Evolutionary conservation across 1,139 yeast genomes (phyloP), one percentile per base, ranked within the genome.

Genomic region (Scheffersomyces parashehatae): DNA sequence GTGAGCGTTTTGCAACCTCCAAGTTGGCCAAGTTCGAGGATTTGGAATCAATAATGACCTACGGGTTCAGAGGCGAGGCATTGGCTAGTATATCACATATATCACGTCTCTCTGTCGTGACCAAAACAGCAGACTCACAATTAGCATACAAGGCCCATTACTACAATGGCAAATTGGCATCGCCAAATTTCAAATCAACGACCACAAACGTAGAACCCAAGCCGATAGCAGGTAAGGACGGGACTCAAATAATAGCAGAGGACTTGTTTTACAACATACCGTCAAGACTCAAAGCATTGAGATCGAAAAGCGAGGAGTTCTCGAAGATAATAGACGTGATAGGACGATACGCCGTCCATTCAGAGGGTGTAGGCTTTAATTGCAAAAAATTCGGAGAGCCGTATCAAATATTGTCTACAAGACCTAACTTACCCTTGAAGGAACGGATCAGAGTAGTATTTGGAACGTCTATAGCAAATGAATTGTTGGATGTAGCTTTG

Each of bases 211-310:
- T 59, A 7, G 80, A 75, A 0, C 88, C 95, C 0, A 78, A 78
- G 50, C 90, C 97, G 0, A 75, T 81, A 1, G 99, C 99, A 0
- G 98, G 98, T 0, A 84, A 80, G 48, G 77, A 75, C 37, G 99
- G 99, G 0, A 93, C 99, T 0, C 90, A 85, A 48, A 79, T 95
- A 34, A 66, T 78, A 0, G 96, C 90, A 5, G 97, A 90, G 59
- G 97, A 93, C 59, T 69, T 95, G 46, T 95, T 95, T 58, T 95
- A 85, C 65, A 95, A 93, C 58, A 80, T 86, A 26, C 96, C 97
- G 0, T 80, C 96, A 0, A 75, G 99, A 42, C 64, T 85, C 33
- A 72, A 85, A 40, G 79, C 95, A 0, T 66, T 91, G 42, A 74
- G 76, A 47, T 77, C 88, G 0, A 75, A 85, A 24, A 75, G 75